phyloP scores from a whole-genome alignment of 257 asterid species.

The Jacaranda mimosifolia region DNA sequence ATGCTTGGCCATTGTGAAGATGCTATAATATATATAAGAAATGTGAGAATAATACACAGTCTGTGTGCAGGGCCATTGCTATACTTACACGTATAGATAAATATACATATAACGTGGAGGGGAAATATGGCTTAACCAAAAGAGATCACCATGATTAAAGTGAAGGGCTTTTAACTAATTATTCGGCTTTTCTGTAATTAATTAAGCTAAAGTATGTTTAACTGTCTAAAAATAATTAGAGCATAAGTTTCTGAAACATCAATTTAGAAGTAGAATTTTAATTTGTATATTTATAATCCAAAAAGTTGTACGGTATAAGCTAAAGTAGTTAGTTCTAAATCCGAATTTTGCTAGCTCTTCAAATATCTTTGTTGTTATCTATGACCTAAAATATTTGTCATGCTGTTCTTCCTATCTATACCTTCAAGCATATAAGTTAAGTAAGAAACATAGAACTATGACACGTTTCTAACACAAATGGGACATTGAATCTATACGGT shows the following conservation, averaged over 20 bases:
- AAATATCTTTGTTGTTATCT: too few relatives aligned
- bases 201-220: slow-evolving; percentile 25
- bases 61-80: background rate
- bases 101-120: slow-evolving; percentile 6
- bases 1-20: slow-evolving; percentile 7
- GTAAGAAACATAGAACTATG: too few relatives aligned
- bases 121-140: slow-evolving; percentile 3
- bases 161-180: background rate
- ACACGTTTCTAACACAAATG: too few relatives aligned
- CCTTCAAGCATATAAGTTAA: too few relatives aligned
- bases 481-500: too few relatives aligned
- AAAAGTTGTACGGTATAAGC: background rate
- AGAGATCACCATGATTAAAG: slow-evolving; percentile 32
- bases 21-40: slow-evolving; percentile 5
- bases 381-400: too few relatives aligned
- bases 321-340: too few relatives aligned
- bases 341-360: too few relatives aligned
- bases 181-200: slow-evolving; percentile 14
- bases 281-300: background rate
- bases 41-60: background rate
- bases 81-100: background rate
- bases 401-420: too few relatives aligned
- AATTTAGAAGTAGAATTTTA: background rate
- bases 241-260: slow-evolving; percentile 1
- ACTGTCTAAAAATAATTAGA: background rate